These are phyloP conservation scores for Euphrasia confusa DNA, from an alignment of 257 asterid species.

Conservation along the genomic window DNA sequence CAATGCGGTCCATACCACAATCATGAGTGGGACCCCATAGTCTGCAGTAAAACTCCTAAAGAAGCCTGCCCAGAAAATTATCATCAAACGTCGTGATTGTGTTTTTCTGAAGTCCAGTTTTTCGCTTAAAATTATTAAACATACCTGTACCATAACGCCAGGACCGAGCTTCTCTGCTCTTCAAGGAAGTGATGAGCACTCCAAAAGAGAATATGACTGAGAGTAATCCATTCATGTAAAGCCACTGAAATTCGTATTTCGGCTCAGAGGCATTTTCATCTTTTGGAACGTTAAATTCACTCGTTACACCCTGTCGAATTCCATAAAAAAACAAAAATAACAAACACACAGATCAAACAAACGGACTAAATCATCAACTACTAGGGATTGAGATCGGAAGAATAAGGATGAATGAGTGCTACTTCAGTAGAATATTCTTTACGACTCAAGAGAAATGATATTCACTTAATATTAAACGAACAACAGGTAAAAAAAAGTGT, in stretches of 20 bases:
- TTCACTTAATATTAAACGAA: no score
- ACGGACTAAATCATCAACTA: not conserved
- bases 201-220: conserved; percentile 43
- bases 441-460: not conserved
- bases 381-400: not conserved
- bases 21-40: conserved; percentile 57
- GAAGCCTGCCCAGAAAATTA: conserved; percentile 26
- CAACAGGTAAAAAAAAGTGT: not conserved
- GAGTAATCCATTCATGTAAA: conserved; percentile 49
- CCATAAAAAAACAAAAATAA: not conserved
- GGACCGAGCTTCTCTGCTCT: conserved; percentile 46
- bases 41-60: conserved; percentile 48
- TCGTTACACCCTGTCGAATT: conserved; percentile 38
- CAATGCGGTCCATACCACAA: conserved; percentile 48
- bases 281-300: conserved; percentile 43
- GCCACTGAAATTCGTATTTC: conserved; percentile 38
- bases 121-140: not conserved
- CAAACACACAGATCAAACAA: no score
- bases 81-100: not conserved
- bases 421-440: not conserved
- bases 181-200: conserved; percentile 42
- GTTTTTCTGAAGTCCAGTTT: not conserved
- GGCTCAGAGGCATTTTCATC: conserved; percentile 36
- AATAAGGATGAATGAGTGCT: not conserved
- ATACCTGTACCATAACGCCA: conserved; percentile 55